Percentiles rank a stretch among this genome's conserved stretches.
These are phyloP conservation scores for Pelargonium nanum DNA, from an alignment of 345 rosid species.

Conservation along the genomic window DNA sequence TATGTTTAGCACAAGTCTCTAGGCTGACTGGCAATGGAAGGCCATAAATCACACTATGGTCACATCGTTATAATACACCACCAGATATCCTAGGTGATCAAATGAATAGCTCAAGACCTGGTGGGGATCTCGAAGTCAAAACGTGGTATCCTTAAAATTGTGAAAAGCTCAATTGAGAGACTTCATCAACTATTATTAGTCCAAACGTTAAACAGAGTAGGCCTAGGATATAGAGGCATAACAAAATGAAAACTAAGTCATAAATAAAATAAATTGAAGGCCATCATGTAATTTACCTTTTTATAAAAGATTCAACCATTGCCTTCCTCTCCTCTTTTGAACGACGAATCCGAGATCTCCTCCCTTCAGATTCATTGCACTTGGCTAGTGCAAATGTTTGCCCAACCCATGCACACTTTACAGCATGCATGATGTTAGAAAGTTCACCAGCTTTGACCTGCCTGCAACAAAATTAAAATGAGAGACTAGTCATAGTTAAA, in stretches of 20 bases:
- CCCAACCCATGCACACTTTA: constrained; percentile 62
- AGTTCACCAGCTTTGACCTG: background rate
- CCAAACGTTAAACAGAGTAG: background rate
- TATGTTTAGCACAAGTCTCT: background rate
- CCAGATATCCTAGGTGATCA: background rate
- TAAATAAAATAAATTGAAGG: background rate
- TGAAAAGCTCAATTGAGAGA: too few relatives aligned
- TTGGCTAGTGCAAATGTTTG: constrained; percentile 73
- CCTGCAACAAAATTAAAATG: background rate
- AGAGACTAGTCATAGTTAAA: background rate
- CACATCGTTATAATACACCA: background rate
- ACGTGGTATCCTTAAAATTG: too few relatives aligned
- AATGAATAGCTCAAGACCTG: too few relatives aligned
- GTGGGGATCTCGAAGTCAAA: too few relatives aligned
- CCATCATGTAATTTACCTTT: constrained; percentile 36
- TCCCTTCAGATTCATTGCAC: constrained; percentile 55
- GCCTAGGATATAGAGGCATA: background rate
- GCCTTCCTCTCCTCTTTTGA: constrained; percentile 88
- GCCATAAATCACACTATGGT: background rate
- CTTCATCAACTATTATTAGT: too few relatives aligned
- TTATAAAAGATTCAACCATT: constrained; percentile 75
- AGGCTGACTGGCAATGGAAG: background rate
- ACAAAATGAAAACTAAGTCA: background rate
- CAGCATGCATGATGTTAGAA: constrained; percentile 46
- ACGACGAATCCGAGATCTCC: constrained; percentile 70